Conservation (phyloP, 75 land plant species). For the Sequoia sempervirens region DNA sequence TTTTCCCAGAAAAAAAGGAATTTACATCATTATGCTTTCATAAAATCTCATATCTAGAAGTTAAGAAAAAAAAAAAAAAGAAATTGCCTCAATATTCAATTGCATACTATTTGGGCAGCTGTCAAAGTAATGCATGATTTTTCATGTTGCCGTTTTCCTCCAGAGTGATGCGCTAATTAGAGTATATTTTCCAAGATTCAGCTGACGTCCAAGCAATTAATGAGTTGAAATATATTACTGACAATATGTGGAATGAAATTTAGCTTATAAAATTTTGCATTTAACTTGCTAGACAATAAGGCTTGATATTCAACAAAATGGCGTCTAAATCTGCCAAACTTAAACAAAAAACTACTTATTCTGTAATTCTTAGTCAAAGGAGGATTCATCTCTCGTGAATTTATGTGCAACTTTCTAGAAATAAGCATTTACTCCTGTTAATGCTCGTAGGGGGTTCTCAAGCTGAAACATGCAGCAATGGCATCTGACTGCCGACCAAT, state of each 20-base stretch:
- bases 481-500: constrained; percentile 79
- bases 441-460: constrained; percentile 73
- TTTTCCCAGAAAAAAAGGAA: neutral
- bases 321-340: neutral
- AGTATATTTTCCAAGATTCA: neutral
- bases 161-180: neutral
- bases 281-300: neutral
- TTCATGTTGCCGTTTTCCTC: neutral
- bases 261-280: neutral
- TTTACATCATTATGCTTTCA: neutral
- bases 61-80: neutral
- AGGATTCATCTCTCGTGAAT: neutral
- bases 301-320: neutral
- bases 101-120: neutral
- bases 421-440: neutral
- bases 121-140: neutral
- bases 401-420: neutral
- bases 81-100: neutral
- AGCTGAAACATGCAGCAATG: constrained; percentile 89
- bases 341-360: neutral
- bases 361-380: neutral
- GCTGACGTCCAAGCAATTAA: neutral
- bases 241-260: neutral
- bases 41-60: neutral
- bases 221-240: neutral